Evolutionary conservation across 169 alveolate species (phyloP).

Genomic region (Plasmodium yoelii): DNA sequence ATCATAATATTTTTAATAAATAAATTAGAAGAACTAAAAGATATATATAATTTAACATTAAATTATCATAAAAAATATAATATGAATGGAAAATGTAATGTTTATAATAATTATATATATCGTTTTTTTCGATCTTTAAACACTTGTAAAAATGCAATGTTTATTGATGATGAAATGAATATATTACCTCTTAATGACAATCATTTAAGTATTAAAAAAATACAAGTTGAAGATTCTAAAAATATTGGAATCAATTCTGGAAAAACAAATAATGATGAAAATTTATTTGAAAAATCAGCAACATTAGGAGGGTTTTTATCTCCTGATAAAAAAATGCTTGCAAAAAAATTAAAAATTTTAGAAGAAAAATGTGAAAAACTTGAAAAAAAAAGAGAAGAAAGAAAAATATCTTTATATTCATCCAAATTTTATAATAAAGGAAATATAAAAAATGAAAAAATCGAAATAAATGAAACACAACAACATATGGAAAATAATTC

Average conservation of each 20-base stretch:
- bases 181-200: conserved; percentile 94
- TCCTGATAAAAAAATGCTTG: conserved; percentile 20
- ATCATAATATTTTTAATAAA: conserved; percentile 91
- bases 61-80: conserved; percentile 96
- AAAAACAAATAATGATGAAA: neutral
- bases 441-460: neutral
- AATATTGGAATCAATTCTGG: conserved; percentile 10
- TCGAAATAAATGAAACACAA: neutral
- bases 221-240: neutral
- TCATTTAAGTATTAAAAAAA: conserved; percentile 42
- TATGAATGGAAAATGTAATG: conserved; percentile 88
- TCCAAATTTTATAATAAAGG: conserved; percentile 4
- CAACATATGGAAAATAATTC: neutral
- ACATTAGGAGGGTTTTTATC: conserved; percentile 56
- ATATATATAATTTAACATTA: conserved; percentile 93
- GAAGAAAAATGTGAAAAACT: conserved; percentile 79
- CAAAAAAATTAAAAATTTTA: conserved; percentile 8
- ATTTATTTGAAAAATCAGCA: neutral
- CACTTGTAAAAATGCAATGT: conserved; percentile 92
- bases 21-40: conserved; percentile 90
- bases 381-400: conserved; percentile 78
- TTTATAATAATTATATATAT: conserved; percentile 96
- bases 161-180: conserved; percentile 99
- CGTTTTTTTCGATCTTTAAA: conserved; percentile 92
- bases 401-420: conserved; percentile 26